A percentile compares a stretch with the other conserved stretches of the same genome.
phyloP scores from a whole-genome alignment of 73 alveolate species.

The Tetrahymena thermophila region DNA sequence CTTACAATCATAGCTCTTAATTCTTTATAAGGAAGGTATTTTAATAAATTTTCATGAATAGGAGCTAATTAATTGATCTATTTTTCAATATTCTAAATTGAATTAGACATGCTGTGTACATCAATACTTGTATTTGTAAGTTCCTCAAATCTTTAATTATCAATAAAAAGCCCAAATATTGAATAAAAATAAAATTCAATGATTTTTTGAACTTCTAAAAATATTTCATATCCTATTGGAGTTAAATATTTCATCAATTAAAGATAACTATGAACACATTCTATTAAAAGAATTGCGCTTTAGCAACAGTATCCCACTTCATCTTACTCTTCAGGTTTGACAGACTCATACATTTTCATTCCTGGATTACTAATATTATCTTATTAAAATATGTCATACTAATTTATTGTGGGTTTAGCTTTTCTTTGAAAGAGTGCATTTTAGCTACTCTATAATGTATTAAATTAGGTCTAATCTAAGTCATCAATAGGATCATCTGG shows the following conservation, averaged over 20 bases:
- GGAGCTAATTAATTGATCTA: neutral
- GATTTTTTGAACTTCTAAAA: neutral
- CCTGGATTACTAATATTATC: neutral
- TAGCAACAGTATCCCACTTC: neutral
- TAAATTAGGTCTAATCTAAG: neutral
- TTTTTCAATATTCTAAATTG: neutral
- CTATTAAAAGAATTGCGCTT: neutral
- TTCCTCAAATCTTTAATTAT: neutral
- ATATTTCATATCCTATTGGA: neutral
- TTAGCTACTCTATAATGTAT: neutral
- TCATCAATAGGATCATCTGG: neutral
- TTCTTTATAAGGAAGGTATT: neutral
- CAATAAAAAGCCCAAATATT: neutral
- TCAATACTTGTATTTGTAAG: neutral
- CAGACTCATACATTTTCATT: neutral
- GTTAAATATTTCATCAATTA: neutral
- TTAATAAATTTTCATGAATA: neutral
- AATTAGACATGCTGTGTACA: neutral
- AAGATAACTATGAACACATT: neutral
- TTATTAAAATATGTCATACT: neutral
- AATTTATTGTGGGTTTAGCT: neutral
- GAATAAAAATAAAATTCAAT: neutral
- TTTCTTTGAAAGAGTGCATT: neutral
- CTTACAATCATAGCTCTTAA: neutral
- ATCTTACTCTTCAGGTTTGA: neutral